Percentiles rank a stretch among this genome's conserved stretches.
phyloP scores from a whole-genome alignment of 805 yeast genomes.

The Wickerhamomyces silvicola region DNA sequence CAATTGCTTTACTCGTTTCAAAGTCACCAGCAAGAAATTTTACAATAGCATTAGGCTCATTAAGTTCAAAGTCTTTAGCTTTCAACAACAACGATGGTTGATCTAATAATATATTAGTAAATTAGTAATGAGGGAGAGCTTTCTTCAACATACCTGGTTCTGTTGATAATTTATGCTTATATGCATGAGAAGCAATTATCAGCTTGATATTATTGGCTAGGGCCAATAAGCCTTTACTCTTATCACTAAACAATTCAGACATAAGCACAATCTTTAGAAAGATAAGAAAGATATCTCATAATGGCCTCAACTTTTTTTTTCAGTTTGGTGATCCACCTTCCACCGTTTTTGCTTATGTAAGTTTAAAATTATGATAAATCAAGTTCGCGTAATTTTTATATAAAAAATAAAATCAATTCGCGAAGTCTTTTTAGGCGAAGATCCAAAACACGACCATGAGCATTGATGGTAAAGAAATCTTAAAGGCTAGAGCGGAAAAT shows the following conservation, averaged over 20 bases:
- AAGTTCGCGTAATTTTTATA: too few species aligned
- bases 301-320: too few species aligned
- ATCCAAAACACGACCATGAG: not conserved
- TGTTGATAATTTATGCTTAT: slow-evolving; percentile 15
- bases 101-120: slow-evolving; percentile 9
- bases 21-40: slow-evolving; percentile 54
- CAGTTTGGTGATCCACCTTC: too few species aligned
- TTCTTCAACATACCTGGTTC: slow-evolving; percentile 17
- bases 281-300: too few species aligned
- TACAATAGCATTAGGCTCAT: slow-evolving; percentile 65
- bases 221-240: slow-evolving; percentile 16
- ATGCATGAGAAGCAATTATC: slow-evolving; percentile 20
- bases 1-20: slow-evolving; percentile 25
- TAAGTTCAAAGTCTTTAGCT: slow-evolving; percentile 33
- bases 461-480: slow-evolving; percentile 3
- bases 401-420: too few species aligned
- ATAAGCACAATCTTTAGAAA: too few species aligned
- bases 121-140: not conserved
- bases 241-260: slow-evolving; percentile 18
- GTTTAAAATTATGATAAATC: too few species aligned
- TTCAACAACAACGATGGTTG: slow-evolving; percentile 17
- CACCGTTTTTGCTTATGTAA: too few species aligned
- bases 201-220: slow-evolving; percentile 22
- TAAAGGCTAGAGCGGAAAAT: slow-evolving; percentile 1
- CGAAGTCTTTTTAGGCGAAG: too few species aligned